Conservation (phyloP, 164 flowering plant species). For the Stephania japonica region DNA sequence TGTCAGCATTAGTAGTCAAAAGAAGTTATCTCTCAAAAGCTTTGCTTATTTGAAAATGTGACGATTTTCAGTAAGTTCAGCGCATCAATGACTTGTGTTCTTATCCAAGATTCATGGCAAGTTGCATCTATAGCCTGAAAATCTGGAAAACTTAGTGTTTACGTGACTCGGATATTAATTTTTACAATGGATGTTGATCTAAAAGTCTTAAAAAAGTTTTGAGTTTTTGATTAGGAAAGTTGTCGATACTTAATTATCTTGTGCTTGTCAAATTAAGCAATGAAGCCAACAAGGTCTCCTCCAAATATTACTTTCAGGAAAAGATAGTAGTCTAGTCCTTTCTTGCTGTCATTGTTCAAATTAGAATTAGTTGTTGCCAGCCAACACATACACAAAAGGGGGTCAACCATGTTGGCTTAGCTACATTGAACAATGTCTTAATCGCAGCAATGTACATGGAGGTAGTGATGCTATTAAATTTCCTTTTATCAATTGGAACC, state of each 20-base stretch:
- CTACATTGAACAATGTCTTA: background rate
- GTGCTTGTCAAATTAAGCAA: background rate
- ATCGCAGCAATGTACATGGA: background rate
- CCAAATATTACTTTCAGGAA: background rate
- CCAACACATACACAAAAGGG: background rate
- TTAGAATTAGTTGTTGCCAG: background rate
- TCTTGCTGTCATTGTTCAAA: background rate
- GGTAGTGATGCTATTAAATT: background rate
- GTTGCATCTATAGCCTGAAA: background rate
- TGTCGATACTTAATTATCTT: background rate
- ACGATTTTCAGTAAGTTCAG: background rate
- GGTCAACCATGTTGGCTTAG: slow-evolving; percentile 1
- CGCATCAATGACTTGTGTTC: background rate
- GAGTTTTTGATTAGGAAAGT: background rate
- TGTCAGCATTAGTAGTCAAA: too few species aligned
- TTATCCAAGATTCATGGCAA: too few species aligned
- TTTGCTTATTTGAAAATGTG: background rate
- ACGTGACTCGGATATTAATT: background rate
- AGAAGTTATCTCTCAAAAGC: background rate
- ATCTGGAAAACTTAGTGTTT: background rate
- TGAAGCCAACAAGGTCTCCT: background rate
- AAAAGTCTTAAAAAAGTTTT: background rate
- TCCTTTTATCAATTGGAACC: background rate
- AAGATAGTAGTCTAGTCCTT: background rate
- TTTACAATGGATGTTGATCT: too few species aligned